Conservation (phyloP, 495 filamentous ascomycete species). For the Wilcoxina mikolae region DNA sequence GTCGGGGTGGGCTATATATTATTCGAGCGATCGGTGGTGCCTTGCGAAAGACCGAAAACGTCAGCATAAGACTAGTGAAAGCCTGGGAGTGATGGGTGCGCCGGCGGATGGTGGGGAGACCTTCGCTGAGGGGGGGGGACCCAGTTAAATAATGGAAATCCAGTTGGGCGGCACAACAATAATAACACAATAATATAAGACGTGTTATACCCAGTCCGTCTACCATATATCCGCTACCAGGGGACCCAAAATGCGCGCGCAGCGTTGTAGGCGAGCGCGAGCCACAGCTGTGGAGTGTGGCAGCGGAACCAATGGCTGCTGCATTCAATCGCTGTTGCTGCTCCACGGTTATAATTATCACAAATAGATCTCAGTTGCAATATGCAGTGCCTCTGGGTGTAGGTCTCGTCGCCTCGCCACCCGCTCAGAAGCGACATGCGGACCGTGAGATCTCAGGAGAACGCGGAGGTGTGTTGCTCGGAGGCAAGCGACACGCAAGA, state of each 20-base stretch:
- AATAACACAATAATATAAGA: not conserved
- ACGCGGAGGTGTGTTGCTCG: not conserved
- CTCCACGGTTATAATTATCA: not conserved
- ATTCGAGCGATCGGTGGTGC: not conserved
- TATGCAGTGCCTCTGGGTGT: not conserved
- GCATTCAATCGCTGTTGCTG: not conserved
- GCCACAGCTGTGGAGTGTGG: not conserved
- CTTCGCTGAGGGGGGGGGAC: not conserved
- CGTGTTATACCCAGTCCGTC: not conserved
- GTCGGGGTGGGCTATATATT: not conserved
- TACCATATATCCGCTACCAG: conserved; percentile 2
- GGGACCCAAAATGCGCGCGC: conserved; percentile 1
- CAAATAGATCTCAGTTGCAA: not conserved
- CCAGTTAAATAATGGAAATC: not conserved
- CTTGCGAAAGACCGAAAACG: conserved; percentile 1
- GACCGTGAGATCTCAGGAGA: not conserved
- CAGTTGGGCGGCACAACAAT: not conserved
- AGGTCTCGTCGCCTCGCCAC: not conserved
- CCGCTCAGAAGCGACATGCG: not conserved
- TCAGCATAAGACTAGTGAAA: not conserved
- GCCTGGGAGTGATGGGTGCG: not conserved
- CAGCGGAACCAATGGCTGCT: not conserved
- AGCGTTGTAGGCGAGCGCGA: conserved; percentile 3
- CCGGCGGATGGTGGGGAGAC: not conserved
- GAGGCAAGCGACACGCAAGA: not conserved